Base-by-base conservation (phyloP, 192 early-diverging fungal genomes). In the Lobosporangium transversale region DNA sequence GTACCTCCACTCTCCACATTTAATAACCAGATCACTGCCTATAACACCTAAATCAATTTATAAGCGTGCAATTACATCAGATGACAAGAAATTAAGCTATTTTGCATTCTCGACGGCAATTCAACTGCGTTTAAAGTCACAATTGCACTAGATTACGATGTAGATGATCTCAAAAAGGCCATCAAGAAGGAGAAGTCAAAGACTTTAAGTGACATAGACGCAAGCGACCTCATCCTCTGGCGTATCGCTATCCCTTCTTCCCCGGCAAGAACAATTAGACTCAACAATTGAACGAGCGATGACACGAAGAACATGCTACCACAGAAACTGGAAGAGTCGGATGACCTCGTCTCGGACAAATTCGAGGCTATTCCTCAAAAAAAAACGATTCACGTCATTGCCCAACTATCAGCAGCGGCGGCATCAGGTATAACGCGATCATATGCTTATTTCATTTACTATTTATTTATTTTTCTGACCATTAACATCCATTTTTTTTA, bases 361-460 rank as follows among this genome's bases (percentile, higher is more conserved):
- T 50, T 53, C 31, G 30, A 53, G 20, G 52, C 27, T 33, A 53
- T 53, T 33, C 31, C 52, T 15, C 52, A 27, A 12, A 53, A 53
- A 17, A 33, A 53, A 30, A 33, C 52, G 4, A 33, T 53, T 20
- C 52, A 53, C 31, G 18, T 53, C 52, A 53, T 53, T 53, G 52
- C 33, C 30, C 23, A 51, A 51, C 49, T 21, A 27, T 26, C 49
- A 51, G 4, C 52, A 30, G 52, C 52, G 20, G 10, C 37, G 4
- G 24, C 48, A 2, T 50, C 48, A 50, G 24, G 48, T 20, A 3
- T 33, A 53, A 53, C 52, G 17, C 27, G 30, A 33, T 32, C 31
- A 30, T 53, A n/a, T 30, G 6, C 20, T 53, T 33, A 33, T 53
- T 30, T 53, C 2, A 23, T 33, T 53, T 31, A 6, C 23, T 33